A percentile compares a stretch with the other conserved stretches of the same genome.
These are phyloP conservation scores for Metrosideros polymorpha DNA, from an alignment of 441 rosid species.

Conservation along the genomic window DNA sequence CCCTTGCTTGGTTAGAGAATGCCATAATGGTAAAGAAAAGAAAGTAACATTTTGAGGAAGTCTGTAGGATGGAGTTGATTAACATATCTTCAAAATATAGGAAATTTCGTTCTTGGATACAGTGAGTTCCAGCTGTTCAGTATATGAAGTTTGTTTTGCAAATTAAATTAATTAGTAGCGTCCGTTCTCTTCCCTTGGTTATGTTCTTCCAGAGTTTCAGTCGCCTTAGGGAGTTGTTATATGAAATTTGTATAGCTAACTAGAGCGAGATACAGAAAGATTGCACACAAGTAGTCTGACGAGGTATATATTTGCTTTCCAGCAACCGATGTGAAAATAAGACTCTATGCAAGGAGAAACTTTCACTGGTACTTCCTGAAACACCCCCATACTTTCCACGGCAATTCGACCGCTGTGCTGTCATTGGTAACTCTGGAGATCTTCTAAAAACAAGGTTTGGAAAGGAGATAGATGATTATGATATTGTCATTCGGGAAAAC, in stretches of 20 bases:
- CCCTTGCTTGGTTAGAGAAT: not conserved
- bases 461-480: conserved; percentile 80
- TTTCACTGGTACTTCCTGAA: conserved; percentile 73
- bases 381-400: conserved; percentile 72
- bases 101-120: not conserved
- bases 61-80: not conserved
- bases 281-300: not conserved
- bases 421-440: conserved; percentile 95
- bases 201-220: not conserved
- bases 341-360: conserved; percentile 77
- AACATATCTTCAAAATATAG: not conserved
- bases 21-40: not conserved
- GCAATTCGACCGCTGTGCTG: conserved; percentile 87
- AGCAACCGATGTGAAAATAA: conserved; percentile 75
- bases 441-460: conserved; percentile 85
- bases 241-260: not conserved
- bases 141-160: not conserved
- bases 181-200: not conserved
- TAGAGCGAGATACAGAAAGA: not conserved
- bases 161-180: not conserved
- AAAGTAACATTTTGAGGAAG: not conserved
- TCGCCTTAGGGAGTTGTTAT: not conserved
- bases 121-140: not conserved
- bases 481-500: conserved; percentile 84
- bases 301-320: conserved; percentile 15